A percentile compares a stretch with the other conserved stretches of the same genome.
phyloP scores from a whole-genome alignment of 495 filamentous ascomycete genomes.

The Daldinia loculata region DNA sequence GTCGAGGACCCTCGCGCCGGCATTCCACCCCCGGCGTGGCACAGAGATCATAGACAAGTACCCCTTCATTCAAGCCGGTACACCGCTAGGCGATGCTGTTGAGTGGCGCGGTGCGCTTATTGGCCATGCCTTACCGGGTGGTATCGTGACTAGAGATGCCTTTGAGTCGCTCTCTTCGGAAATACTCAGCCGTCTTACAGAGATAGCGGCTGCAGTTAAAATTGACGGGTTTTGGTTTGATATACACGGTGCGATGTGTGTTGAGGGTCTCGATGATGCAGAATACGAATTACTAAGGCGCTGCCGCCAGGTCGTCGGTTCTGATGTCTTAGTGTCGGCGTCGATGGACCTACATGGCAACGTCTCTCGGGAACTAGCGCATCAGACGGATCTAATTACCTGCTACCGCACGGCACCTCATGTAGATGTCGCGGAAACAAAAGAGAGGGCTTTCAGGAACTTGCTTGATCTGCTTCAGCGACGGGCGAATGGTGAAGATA shows the following conservation, averaged over 20 bases:
- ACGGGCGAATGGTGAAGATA: slow-evolving; percentile 24
- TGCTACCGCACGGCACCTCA: slow-evolving; percentile 67
- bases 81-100: slow-evolving; percentile 52
- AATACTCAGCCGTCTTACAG: slow-evolving; percentile 55
- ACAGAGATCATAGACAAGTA: slow-evolving; percentile 59
- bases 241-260: slow-evolving; percentile 68
- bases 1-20: slow-evolving; percentile 58
- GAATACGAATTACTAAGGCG: slow-evolving; percentile 62
- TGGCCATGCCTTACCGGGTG: slow-evolving; percentile 65
- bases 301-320: slow-evolving; percentile 57
- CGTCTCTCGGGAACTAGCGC: slow-evolving; percentile 60
- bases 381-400: slow-evolving; percentile 63
- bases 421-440: slow-evolving; percentile 61
- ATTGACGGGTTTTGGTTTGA: slow-evolving; percentile 66
- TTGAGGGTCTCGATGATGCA: slow-evolving; percentile 60
- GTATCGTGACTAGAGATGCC: slow-evolving; percentile 56
- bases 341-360: slow-evolving; percentile 69
- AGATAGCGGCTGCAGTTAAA: slow-evolving; percentile 44
- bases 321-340: slow-evolving; percentile 60
- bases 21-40: slow-evolving; percentile 62
- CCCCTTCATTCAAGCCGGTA: slow-evolving; percentile 55
- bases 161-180: slow-evolving; percentile 60
- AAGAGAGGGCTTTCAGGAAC: slow-evolving; percentile 63
- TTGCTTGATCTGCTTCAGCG: slow-evolving; percentile 53
- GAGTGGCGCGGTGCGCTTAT: slow-evolving; percentile 63